A percentile compares a stretch with the other conserved stretches of the same genome.
phyloP scores from a whole-genome alignment of 1,139 yeast genomes.

The Yamadazyma conglobata region DNA sequence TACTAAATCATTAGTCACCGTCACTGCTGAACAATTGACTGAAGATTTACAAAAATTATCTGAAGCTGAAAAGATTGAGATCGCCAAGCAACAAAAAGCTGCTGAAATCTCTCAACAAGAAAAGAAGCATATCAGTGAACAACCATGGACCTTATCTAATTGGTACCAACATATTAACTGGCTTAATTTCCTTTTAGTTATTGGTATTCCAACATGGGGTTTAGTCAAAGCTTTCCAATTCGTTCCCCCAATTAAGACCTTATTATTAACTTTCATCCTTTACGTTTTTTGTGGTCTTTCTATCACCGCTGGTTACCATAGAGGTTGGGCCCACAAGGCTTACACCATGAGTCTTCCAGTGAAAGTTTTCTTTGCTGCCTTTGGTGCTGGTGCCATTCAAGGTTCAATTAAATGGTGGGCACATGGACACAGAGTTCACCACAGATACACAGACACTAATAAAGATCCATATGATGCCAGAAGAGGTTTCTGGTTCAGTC shows the following conservation, averaged over 20 bases:
- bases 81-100: conserved; percentile 40
- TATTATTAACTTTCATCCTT: conserved; percentile 54
- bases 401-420: conserved; percentile 99
- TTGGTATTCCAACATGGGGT: conserved; percentile 68
- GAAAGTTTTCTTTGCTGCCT: conserved; percentile 68
- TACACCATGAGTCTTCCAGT: conserved; percentile 74
- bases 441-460: conserved; percentile 92
- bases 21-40: conserved; percentile 62
- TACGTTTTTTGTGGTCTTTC: conserved; percentile 79
- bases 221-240: conserved; percentile 42
- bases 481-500: conserved; percentile 92
- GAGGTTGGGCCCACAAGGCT: conserved; percentile 79
- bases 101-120: conserved; percentile 33
- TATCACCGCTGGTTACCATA: conserved; percentile 83
- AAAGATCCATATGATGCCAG: conserved; percentile 98
- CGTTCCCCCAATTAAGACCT: conserved; percentile 61
- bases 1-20: conserved; percentile 64
- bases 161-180: conserved; percentile 91
- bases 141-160: conserved; percentile 81
- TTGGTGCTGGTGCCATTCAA: conserved; percentile 94
- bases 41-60: conserved; percentile 39
- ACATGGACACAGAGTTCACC: conserved; percentile 95
- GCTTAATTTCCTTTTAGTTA: conserved; percentile 81
- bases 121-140: conserved; percentile 74
- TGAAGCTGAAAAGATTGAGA: conserved; percentile 52